Evolutionary conservation across 345 rosid species (phyloP).

Genomic region (Noccaea bulbosa): DNA sequence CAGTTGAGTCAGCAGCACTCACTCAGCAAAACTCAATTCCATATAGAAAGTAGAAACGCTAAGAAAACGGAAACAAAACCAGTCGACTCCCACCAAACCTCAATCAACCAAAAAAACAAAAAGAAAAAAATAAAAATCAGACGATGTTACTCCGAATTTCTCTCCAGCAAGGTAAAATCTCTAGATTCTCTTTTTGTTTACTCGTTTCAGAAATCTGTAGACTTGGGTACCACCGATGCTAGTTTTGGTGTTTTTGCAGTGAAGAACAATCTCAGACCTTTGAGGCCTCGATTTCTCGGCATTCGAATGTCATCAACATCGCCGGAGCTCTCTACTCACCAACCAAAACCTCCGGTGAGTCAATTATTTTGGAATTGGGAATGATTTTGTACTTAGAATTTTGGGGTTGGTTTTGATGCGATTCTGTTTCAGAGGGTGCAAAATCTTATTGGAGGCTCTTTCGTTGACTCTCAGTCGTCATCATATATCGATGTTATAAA

Average conservation of each 20-base stretch:
- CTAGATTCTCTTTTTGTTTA: background rate
- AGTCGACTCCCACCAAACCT: background rate
- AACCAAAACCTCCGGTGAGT: slow-evolving; percentile 56
- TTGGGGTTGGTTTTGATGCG: background rate
- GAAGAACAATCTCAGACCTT: slow-evolving; percentile 57
- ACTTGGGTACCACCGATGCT: slow-evolving; percentile 29
- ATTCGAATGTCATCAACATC: slow-evolving; percentile 54
- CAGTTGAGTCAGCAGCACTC: slow-evolving; percentile 38
- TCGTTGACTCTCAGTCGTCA: slow-evolving; percentile 71
- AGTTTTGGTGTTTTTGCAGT: slow-evolving; percentile 46
- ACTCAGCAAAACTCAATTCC: slow-evolving; percentile 22
- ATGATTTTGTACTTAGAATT: background rate
- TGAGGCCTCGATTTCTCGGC: slow-evolving; percentile 56
- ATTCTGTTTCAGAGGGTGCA: slow-evolving; percentile 65
- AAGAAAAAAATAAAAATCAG: background rate
- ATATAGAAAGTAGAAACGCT: background rate
- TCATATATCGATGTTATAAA: slow-evolving; percentile 74
- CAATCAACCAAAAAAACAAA: background rate
- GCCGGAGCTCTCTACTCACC: slow-evolving; percentile 54
- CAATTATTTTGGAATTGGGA: background rate
- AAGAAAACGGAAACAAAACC: background rate
- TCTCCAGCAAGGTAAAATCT: slow-evolving; percentile 23
- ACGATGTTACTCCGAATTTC: slow-evolving; percentile 29
- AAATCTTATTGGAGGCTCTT: slow-evolving; percentile 86
- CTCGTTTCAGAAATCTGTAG: background rate